Evolutionary conservation across 495 filamentous ascomycete genomes (phyloP).

Genomic region (Xylaria castorea): DNA sequence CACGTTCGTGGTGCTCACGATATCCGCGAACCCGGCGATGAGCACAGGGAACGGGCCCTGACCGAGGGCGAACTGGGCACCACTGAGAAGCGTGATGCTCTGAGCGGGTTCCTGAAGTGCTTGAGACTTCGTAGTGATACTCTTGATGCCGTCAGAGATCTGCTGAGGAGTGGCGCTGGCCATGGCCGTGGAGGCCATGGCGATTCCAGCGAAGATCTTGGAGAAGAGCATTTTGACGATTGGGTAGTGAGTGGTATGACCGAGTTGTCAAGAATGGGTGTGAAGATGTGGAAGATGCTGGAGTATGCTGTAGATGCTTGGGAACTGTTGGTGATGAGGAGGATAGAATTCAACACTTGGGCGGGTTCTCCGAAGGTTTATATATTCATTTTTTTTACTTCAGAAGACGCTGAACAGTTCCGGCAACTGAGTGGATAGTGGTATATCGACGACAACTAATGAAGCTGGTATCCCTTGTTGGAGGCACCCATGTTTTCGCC

Average conservation of each 20-base stretch:
- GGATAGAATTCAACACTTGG: not conserved
- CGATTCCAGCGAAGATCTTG: slow-evolving; percentile 25
- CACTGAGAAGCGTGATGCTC: slow-evolving; percentile 39
- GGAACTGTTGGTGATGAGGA: slow-evolving; percentile 7
- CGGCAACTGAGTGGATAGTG: not conserved
- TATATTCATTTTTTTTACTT: not conserved
- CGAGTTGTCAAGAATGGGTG: not conserved
- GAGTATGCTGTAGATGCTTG: slow-evolving; percentile 2
- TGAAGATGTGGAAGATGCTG: slow-evolving; percentile 1
- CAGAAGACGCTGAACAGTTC: not conserved
- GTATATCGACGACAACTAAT: not conserved
- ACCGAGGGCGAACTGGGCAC: slow-evolving; percentile 35
- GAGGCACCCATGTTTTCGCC: not conserved
- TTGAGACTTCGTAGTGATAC: slow-evolving; percentile 34
- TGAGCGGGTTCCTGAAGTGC: slow-evolving; percentile 37
- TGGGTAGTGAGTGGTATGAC: slow-evolving; percentile 12
- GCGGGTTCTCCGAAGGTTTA: not conserved
- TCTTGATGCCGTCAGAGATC: slow-evolving; percentile 34
- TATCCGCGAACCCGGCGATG: slow-evolving; percentile 33
- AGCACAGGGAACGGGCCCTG: slow-evolving; percentile 40
- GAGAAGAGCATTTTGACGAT: slow-evolving; percentile 24
- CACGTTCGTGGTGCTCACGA: slow-evolving; percentile 27
- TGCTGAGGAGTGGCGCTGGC: slow-evolving; percentile 31
- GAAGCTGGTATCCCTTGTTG: not conserved
- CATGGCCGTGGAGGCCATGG: slow-evolving; percentile 26